phyloP scores from a whole-genome alignment of 352 stramenopile species.

The Globisporangium recalcitrans region DNA sequence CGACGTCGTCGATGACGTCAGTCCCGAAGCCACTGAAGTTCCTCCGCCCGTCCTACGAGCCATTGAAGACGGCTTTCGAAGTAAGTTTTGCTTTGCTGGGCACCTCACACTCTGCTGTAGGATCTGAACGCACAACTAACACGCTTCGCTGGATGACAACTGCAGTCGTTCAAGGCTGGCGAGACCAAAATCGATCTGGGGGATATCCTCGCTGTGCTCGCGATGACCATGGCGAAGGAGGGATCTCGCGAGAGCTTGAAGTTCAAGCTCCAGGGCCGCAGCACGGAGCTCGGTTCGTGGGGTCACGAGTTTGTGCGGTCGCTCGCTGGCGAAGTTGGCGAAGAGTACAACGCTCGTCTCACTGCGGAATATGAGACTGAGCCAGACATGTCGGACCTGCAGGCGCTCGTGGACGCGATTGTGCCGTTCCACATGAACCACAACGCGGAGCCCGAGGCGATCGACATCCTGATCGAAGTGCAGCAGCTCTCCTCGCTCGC shows the following conservation, averaged over 20 bases:
- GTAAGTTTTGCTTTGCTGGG: constrained; percentile 14
- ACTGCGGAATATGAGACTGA: constrained; percentile 46
- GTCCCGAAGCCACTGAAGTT: constrained; percentile 99
- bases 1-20: constrained; percentile 98
- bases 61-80: constrained; percentile 85
- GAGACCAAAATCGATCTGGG: constrained; percentile 80
- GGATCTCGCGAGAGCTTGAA: constrained; percentile 81
- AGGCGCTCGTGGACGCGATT: constrained; percentile 97
- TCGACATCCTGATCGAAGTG: constrained; percentile 99
- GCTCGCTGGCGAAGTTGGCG: constrained; percentile 96
- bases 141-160: neutral
- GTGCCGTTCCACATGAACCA: constrained; percentile 99
- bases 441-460: constrained; percentile 98
- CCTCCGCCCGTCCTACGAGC: constrained; percentile 93
- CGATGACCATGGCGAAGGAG: constrained; percentile 98
- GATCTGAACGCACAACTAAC: neutral
- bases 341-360: constrained; percentile 83
- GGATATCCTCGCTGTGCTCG: constrained; percentile 91
- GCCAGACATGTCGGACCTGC: constrained; percentile 87
- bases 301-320: constrained; percentile 98
- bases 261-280: constrained; percentile 90
- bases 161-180: constrained; percentile 30
- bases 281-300: constrained; percentile 92
- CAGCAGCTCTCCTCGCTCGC: constrained; percentile 94
- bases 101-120: neutral